A percentile compares a stretch with the other conserved stretches of the same genome.
Conservation (phyloP, 352 stramenopile genomes). For the Aphanomyces astaci region DNA sequence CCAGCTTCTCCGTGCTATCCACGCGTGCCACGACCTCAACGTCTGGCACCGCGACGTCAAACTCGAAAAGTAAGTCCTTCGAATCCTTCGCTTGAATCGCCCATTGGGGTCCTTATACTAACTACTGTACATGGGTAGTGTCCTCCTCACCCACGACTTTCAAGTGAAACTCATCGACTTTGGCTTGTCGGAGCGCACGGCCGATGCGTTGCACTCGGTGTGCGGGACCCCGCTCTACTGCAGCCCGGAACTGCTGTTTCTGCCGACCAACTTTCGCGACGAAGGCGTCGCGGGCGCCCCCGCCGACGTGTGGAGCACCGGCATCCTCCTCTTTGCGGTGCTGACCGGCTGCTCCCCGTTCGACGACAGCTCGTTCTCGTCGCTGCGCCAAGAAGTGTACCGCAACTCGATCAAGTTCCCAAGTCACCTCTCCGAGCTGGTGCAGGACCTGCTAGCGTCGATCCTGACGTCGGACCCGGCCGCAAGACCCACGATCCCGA, state of each 20-base stretch:
- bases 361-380: conserved; percentile 63
- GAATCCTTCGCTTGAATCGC: background rate
- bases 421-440: conserved; percentile 45
- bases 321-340: conserved; percentile 74
- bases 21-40: conserved; percentile 85
- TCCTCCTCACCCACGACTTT: conserved; percentile 87
- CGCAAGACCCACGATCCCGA: conserved; percentile 45
- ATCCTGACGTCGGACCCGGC: conserved; percentile 55
- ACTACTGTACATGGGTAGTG: conserved; percentile 34
- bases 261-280: conserved; percentile 36
- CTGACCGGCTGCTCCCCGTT: conserved; percentile 73
- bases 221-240: conserved; percentile 79
- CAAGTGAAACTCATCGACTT: conserved; percentile 95
- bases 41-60: conserved; percentile 94
- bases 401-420: conserved; percentile 64
- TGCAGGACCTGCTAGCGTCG: conserved; percentile 56
- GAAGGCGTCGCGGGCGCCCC: conserved; percentile 49
- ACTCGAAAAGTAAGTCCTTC: conserved; percentile 79
- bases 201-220: conserved; percentile 47
- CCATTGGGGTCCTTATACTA: background rate
- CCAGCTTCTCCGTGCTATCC: conserved; percentile 89
- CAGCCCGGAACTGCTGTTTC: conserved; percentile 66
- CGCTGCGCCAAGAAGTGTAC: conserved; percentile 55
- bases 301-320: conserved; percentile 70
- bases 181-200: conserved; percentile 86